Percentiles rank a stretch among this genome's conserved stretches.
Conservation (phyloP, 176 grass and related monocot genomes). For the Oryza meridionalis region DNA sequence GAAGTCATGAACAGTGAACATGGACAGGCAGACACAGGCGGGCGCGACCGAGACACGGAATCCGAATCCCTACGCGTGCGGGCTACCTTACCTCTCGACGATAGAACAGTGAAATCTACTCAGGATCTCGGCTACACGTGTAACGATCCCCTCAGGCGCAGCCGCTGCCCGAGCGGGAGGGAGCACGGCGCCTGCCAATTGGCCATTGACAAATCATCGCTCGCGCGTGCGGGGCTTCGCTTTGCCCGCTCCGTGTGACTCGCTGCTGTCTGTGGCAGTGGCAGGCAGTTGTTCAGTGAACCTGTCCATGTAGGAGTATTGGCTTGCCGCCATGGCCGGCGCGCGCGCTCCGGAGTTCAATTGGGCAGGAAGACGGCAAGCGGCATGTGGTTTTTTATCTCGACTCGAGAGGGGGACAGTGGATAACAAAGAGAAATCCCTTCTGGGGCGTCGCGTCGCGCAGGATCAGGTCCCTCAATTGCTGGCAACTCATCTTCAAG, state of each 20-base stretch:
- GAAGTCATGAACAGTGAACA: slow-evolving; percentile 28
- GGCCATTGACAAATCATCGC: slow-evolving; percentile 24
- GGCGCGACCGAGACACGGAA: slow-evolving; percentile 30
- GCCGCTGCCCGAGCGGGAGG: slow-evolving; percentile 21
- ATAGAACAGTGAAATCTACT: slow-evolving; percentile 16
- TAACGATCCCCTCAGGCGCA: not conserved
- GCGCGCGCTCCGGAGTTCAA: not conserved
- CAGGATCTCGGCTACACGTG: not conserved
- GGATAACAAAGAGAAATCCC: slow-evolving; percentile 23
- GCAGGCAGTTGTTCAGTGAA: slow-evolving; percentile 46
- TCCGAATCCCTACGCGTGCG: slow-evolving; percentile 37
- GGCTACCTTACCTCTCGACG: not conserved
- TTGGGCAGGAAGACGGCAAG: slow-evolving; percentile 29
- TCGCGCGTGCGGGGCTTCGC: not conserved
- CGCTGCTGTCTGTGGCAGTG: slow-evolving; percentile 39
- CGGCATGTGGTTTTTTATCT: slow-evolving; percentile 55
- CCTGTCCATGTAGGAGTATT: slow-evolving; percentile 41
- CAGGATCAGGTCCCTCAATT: slow-evolving; percentile 31
- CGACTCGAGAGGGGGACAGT: not conserved
- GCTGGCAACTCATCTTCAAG: slow-evolving; percentile 25
- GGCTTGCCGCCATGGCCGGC: not conserved
- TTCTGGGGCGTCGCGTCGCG: slow-evolving; percentile 40
- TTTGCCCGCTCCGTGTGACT: slow-evolving; percentile 43
- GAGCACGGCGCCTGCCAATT: slow-evolving; percentile 32
- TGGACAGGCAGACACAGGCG: not conserved